Evolutionary conservation across 768 basidiomycete species (phyloP).

Genomic region (Russula foetens): DNA sequence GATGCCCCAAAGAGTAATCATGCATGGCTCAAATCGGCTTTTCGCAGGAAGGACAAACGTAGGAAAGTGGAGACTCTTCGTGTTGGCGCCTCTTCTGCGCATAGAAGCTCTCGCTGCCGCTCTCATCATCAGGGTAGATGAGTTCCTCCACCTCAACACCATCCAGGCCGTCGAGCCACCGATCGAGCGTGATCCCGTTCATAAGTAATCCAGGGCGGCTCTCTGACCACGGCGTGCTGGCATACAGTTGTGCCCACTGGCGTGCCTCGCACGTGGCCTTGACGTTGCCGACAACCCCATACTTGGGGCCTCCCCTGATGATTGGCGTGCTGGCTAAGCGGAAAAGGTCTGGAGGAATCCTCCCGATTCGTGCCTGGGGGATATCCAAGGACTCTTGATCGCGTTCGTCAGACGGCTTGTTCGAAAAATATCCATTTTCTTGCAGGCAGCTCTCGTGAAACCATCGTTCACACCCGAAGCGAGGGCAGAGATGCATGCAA

Average conservation of each 20-base stretch:
- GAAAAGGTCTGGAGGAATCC: slow-evolving; percentile 1
- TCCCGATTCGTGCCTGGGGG: neutral
- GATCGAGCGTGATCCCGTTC: neutral
- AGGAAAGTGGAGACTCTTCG: neutral
- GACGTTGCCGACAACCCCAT: slow-evolving; percentile 8
- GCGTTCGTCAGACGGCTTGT: neutral
- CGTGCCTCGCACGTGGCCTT: slow-evolving; percentile 6
- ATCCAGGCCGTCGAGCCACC: slow-evolving; percentile 9
- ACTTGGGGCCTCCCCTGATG: neutral
- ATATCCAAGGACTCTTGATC: neutral
- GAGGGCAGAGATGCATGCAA: slow-evolving; percentile 5
- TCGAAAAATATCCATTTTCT: neutral
- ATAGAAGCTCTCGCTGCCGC: neutral
- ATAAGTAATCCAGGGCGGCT: neutral
- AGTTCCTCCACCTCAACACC: slow-evolving; percentile 12
- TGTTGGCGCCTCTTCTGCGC: neutral
- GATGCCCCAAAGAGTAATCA: neutral
- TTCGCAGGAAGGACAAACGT: neutral
- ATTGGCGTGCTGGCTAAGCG: neutral
- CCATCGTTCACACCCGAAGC: neutral
- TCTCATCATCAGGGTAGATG: slow-evolving; percentile 11
- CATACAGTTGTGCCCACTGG: neutral
- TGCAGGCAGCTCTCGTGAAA: slow-evolving; percentile 4
- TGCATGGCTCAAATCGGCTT: neutral
- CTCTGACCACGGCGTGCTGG: neutral